phyloP scores from a whole-genome alignment of 2,329 filamentous ascomycete genomes.

The Delphinella strobiligena region DNA sequence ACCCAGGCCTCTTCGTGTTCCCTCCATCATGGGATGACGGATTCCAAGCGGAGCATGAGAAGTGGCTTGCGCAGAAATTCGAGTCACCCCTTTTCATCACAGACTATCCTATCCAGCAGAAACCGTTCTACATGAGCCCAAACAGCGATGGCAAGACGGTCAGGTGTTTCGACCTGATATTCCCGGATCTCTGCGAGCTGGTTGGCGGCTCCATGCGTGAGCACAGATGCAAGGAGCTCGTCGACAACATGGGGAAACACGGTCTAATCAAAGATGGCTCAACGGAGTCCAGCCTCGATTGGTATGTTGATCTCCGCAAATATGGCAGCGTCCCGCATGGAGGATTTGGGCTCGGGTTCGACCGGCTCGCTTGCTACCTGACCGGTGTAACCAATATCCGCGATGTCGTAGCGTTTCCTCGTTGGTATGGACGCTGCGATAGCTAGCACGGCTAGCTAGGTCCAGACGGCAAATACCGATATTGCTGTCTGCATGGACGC shows the following conservation, averaged over 20 bases:
- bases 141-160: slow-evolving; percentile 43
- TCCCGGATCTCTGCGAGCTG: slow-evolving; percentile 76
- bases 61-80: slow-evolving; percentile 61
- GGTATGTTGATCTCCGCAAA: slow-evolving; percentile 79
- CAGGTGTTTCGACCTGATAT: slow-evolving; percentile 81
- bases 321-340: slow-evolving; percentile 90
- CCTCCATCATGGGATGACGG: slow-evolving; percentile 59
- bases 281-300: slow-evolving; percentile 42
- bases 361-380: slow-evolving; percentile 74
- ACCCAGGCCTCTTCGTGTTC: slow-evolving; percentile 47
- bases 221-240: slow-evolving; percentile 56
- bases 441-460: slow-evolving; percentile 24
- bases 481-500: too few species aligned
- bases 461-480: neutral
- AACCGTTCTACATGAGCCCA: slow-evolving; percentile 78
- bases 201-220: slow-evolving; percentile 85
- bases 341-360: slow-evolving; percentile 82
- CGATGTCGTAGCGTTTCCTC: slow-evolving; percentile 76
- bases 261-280: slow-evolving; percentile 36
- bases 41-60: slow-evolving; percentile 86
- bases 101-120: slow-evolving; percentile 76
- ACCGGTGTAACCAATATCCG: slow-evolving; percentile 70
- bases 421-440: slow-evolving; percentile 49
- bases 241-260: slow-evolving; percentile 57
- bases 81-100: slow-evolving; percentile 78